A percentile compares a stretch with the other conserved stretches of the same genome.
Evolutionary conservation across 2,329 filamentous ascomycete species (phyloP).

Genomic region (Pyricularia sp.): DNA sequence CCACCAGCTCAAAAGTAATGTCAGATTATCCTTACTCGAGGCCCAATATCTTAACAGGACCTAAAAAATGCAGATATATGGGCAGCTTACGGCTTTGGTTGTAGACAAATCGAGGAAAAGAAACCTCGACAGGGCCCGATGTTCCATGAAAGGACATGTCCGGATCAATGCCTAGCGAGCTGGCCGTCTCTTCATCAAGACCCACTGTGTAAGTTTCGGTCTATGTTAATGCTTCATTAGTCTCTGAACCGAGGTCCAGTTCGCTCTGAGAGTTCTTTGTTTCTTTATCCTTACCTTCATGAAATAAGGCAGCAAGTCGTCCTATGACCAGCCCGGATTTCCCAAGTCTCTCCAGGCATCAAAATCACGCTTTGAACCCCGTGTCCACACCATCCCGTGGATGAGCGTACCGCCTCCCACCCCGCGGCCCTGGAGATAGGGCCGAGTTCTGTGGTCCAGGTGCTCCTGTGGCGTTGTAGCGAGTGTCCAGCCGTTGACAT

Average conservation of each 20-base stretch:
- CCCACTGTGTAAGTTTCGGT: conserved; percentile 24
- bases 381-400: conserved; percentile 48
- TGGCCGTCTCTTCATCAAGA: conserved; percentile 25
- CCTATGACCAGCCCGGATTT: conserved; percentile 50
- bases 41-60: not conserved
- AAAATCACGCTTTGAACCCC: conserved; percentile 36
- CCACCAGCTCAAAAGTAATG: not conserved
- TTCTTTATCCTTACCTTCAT: not conserved
- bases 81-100: conserved; percentile 1
- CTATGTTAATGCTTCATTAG: conserved; percentile 14
- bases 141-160: conserved; percentile 8
- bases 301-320: conserved; percentile 15
- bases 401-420: conserved; percentile 55
- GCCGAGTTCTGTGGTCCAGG: conserved; percentile 20
- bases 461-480: conserved; percentile 21
- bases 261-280: not conserved
- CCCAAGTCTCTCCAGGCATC: conserved; percentile 49
- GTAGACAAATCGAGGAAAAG: conserved; percentile 25
- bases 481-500: conserved; percentile 26
- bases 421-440: conserved; percentile 27
- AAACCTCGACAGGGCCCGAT: conserved; percentile 17
- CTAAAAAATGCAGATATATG: not conserved
- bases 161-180: conserved; percentile 34
- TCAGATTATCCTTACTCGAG: not conserved
- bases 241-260: not conserved